Base-by-base conservation (phyloP, 306 rosid genomes). In the Aeschynomene evenia region DNA sequence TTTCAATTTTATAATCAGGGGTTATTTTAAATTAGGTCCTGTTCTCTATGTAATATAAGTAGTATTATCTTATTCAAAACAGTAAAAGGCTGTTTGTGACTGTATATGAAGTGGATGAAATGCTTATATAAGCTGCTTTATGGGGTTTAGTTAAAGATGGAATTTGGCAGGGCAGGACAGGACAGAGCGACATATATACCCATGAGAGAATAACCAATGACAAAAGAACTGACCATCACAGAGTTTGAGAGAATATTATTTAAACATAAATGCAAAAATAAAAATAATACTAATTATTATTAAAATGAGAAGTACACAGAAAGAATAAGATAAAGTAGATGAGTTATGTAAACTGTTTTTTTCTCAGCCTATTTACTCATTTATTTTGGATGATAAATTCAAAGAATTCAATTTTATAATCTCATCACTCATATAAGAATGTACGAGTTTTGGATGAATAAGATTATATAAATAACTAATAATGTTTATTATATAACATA, bases 1-100 rank as follows among this genome's bases (percentile, higher is more conserved):
- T 45, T 40, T 52, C 10, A 50, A n/a, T 43, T 63, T 43, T 66
- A 21, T 49, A 54, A 43, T 61, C 23, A 43, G 21, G 48, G 13
- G 20, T 62, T 11, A 8, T n/a, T n/a, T n/a, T n/a, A n/a, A n/a
- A n/a, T n/a, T n/a, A n/a, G n/a, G n/a, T n/a, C n/a, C 26, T 33
- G 9, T 13, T 29, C 20, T 13, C 56, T 24, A 22, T 18, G 48
- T 11, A n/a, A n/a, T 3, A 24, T 42, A 36, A 55, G 49, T 0
- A 14, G 22, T 62, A 79, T 67, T 69, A n/a, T n/a, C n/a, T 39
- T 26, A 72, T 73, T 74, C 28, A 61, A 42, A 73, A 84, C 78
- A 63, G 81, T 72, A 83, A 92, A 89, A 92, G 98, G 92, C 86
- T 90, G 89, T 85, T 80, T 83, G 83, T 76, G 95, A 92, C 86